Conservation (phyloP, 768 basidiomycete species). For the Podaxis sp. region DNA sequence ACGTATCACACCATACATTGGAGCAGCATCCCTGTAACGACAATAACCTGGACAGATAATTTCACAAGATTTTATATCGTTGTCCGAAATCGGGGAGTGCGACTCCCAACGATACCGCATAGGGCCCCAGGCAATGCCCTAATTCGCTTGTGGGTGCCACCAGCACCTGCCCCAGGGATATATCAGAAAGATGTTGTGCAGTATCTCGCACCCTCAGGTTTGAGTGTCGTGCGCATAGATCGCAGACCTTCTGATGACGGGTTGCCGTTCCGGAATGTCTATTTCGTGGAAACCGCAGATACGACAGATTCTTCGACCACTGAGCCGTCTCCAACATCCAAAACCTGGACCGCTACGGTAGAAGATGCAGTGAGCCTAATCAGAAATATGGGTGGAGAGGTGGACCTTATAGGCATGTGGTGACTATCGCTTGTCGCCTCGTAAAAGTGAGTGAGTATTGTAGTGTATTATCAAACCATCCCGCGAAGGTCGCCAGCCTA, state of each 20-base stretch:
- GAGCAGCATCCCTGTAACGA: background rate
- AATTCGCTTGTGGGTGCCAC: conserved; percentile 25
- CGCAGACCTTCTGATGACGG: conserved; percentile 52
- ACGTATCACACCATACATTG: conserved; percentile 11
- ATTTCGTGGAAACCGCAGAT: conserved; percentile 59
- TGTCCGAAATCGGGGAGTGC: conserved; percentile 31
- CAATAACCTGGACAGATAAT: conserved; percentile 44
- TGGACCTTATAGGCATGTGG: conserved; percentile 50
- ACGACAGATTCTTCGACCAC: background rate
- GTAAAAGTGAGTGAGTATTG: background rate
- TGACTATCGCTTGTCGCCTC: conserved; percentile 20
- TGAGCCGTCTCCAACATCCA: background rate
- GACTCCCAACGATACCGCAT: conserved; percentile 18
- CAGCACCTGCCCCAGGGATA: conserved; percentile 13
- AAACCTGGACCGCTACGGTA: conserved; percentile 26
- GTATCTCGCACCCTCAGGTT: conserved; percentile 34
- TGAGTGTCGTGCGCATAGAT: conserved; percentile 55
- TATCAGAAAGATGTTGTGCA: conserved; percentile 23
- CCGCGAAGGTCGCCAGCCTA: background rate
- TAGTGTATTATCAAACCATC: background rate
- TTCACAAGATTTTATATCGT: conserved; percentile 70
- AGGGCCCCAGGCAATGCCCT: conserved; percentile 27
- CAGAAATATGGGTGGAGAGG: conserved; percentile 33
- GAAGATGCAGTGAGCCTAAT: conserved; percentile 33
- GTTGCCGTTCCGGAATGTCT: conserved; percentile 53